Base-by-base conservation (phyloP, 2,329 filamentous ascomycete species). In the Curvularia spicifera region DNA sequence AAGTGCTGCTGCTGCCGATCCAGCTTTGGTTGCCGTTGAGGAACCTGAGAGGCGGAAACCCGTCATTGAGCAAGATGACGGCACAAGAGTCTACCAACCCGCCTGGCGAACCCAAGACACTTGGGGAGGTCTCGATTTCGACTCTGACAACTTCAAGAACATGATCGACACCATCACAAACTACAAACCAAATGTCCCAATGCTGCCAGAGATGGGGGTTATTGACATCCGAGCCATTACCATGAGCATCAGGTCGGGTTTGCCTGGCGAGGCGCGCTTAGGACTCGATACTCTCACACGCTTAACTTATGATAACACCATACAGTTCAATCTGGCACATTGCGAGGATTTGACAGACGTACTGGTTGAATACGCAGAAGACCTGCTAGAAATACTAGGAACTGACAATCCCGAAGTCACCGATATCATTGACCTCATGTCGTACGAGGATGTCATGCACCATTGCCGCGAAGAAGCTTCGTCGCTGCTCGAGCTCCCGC, bases 211-310 rank as follows among this genome's bases (percentile, higher is more conserved):
- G 68, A 83, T 98, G 51, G 95, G 94, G 8, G 85, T 92, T 20
- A 91, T 98, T 63, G 94, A 99, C 71, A 89, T 98, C 28, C 89
- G 93, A 65, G 93, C 94, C 20, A 83, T 99, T 40, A 97, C 89
- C 0, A 90, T 93, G 81, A 93, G 92, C 70, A 81, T 99, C 37
- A 93, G 97, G 72, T 96, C 91, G 53, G 94, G 94, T 0, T 90
- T 98, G 43, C 89, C 93, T 68, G 88, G 88, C 5, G 95, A 99
- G 78, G 89, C 97, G n/a, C 88, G 94, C 9, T 79, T 97, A 61
- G 94, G 94, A 2, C 81, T 99, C 44, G 95, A 98, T 75, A 91
- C 90, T 0, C 81, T 99, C 35, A 88, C 87, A 9, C 87, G 86
- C 20, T 83, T 95, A 12, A 91, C 90, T 2, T 85, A 74, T 51